Evolutionary conservation across 257 asterid species (phyloP).

Genomic region (Solanum chmielewskii): DNA sequence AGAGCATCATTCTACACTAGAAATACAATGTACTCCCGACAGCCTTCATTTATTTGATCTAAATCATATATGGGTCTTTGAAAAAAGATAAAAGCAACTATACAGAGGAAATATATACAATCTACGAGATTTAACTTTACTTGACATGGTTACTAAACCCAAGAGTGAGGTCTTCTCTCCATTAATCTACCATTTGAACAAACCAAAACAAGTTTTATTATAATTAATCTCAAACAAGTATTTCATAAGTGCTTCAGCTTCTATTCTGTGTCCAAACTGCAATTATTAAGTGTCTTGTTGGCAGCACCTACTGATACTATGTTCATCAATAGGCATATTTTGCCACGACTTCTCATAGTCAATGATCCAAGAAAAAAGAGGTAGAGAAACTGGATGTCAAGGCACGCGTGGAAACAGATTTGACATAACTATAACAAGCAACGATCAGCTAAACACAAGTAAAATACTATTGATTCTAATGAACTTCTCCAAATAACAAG

Average conservation of each 20-base stretch:
- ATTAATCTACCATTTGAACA: background rate
- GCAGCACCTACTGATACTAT: background rate
- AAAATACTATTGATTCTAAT: background rate
- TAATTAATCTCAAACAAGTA: background rate
- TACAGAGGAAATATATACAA: background rate
- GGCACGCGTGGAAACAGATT: background rate
- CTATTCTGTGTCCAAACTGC: background rate
- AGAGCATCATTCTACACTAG: background rate
- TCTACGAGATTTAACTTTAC: background rate
- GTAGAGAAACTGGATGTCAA: background rate
- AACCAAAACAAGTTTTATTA: background rate
- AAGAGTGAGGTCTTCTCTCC: background rate
- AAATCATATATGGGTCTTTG: background rate
- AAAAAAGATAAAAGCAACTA: background rate
- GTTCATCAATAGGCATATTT: background rate
- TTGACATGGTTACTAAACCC: background rate
- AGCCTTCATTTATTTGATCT: background rate
- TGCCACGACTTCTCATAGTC: background rate
- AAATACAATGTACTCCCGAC: background rate
- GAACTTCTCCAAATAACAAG: background rate
- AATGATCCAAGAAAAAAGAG: background rate
- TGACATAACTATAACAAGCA: background rate
- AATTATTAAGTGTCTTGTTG: background rate
- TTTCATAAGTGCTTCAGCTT: background rate
- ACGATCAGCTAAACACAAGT: background rate